phyloP scores from a whole-genome alignment of 2,329 filamentous ascomycete species.

The Thelonectria rubi region DNA sequence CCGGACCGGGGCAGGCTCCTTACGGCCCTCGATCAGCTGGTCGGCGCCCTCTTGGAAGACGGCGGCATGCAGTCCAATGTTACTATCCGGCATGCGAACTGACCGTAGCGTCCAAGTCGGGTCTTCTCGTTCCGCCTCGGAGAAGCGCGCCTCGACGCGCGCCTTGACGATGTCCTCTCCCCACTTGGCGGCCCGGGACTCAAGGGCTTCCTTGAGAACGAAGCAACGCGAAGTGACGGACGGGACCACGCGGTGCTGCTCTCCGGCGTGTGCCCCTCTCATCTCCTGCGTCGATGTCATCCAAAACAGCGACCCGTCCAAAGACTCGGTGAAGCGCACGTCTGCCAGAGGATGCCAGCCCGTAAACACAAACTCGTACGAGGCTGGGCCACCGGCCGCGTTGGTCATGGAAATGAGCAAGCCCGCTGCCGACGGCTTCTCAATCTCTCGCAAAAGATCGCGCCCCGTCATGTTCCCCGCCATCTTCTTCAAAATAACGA shows the following conservation, averaged over 20 bases:
- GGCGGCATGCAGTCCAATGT: conserved; percentile 69
- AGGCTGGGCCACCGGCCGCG: conserved; percentile 66
- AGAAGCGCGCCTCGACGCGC: conserved; percentile 83
- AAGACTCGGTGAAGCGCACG: conserved; percentile 77
- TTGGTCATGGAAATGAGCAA: conserved; percentile 72
- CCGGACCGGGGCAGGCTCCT: conserved; percentile 73
- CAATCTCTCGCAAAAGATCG: conserved; percentile 83
- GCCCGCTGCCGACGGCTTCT: conserved; percentile 76
- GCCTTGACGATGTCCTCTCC: conserved; percentile 89
- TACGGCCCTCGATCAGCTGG: conserved; percentile 69
- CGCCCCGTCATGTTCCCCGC: conserved; percentile 73
- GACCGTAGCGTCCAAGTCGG: conserved; percentile 83
- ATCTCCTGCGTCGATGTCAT: conserved; percentile 72
- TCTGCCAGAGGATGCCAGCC: conserved; percentile 76
- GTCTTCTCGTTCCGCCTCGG: conserved; percentile 83
- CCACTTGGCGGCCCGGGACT: conserved; percentile 78
- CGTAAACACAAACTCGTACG: conserved; percentile 78
- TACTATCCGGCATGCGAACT: conserved; percentile 68
- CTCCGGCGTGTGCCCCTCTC: conserved; percentile 61
- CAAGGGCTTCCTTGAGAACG: conserved; percentile 77
- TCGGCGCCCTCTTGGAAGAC: conserved; percentile 76
- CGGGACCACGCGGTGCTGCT: conserved; percentile 51
- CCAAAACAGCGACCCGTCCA: conserved; percentile 71
- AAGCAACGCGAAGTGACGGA: conserved; percentile 72
- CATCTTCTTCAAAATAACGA: conserved; percentile 80